Percentiles rank a stretch among this genome's conserved stretches.
phyloP scores from a whole-genome alignment of 73 alveolate species.

The Symbiodinium natans region DNA sequence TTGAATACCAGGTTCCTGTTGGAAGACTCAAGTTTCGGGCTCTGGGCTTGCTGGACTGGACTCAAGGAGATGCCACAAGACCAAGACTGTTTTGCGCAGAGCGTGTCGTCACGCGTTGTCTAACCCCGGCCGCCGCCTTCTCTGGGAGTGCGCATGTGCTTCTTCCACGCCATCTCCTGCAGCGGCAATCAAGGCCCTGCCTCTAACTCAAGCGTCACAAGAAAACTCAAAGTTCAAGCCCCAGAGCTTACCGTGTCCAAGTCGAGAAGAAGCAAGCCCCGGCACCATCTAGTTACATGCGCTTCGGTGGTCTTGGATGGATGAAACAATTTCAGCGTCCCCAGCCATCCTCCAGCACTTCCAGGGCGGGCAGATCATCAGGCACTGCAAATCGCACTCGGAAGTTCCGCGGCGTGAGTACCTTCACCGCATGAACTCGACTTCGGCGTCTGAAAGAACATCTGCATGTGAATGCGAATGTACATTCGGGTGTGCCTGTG shows the following conservation, averaged over 20 bases:
- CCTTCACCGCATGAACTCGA: no score
- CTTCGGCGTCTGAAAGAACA: no score
- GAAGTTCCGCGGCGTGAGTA: neutral
- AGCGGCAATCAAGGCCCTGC: neutral
- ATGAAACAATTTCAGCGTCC: neutral
- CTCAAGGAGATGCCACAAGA: neutral
- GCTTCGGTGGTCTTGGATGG: no score
- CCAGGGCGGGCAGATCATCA: constrained; percentile 64
- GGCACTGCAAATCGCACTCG: constrained; percentile 43
- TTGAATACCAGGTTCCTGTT: no score
- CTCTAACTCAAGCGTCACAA: neutral
- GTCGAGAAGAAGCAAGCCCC: neutral
- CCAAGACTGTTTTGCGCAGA: no score
- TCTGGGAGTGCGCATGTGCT: constrained; percentile 45
- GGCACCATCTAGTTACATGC: neutral
- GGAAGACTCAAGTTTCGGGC: neutral
- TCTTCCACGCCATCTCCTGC: constrained; percentile 60
- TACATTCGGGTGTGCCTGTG: neutral
- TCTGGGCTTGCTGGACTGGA: no score
- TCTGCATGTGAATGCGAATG: neutral
- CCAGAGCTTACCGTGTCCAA: neutral
- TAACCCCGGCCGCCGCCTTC: no score
- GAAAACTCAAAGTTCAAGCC: neutral
- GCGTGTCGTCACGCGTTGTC: no score
- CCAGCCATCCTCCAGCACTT: constrained; percentile 19